Base-by-base conservation (phyloP, 176 grass and related monocot species). In the Calamus simplicifolius region DNA sequence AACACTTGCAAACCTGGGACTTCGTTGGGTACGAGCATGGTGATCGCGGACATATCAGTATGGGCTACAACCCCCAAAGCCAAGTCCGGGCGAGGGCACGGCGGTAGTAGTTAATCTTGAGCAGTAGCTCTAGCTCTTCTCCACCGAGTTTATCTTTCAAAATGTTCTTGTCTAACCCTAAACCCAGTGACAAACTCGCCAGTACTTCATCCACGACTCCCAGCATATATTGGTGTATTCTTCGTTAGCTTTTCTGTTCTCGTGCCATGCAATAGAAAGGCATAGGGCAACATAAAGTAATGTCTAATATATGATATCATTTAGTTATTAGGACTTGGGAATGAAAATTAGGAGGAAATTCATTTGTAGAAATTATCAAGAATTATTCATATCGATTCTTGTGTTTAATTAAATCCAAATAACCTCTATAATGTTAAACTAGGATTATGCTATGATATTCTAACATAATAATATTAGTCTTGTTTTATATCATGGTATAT, bases 31-130 rank as follows among this genome's bases (percentile, higher is more conserved):
- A 58, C 17, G 54, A 79, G 55, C 4, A 79, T 56, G 18, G 76
- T 72, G 4, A 79, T 56, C 1, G 60, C 48, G 8, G 51, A 64
- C 27, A 79, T 17, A 4, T 79, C 75, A 3, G 68, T 72, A 31
- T 79, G 75, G n/a, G 75, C 67, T 21, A 51, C 60, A 12, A 79
- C 52, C 1, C 75, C 68, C 7, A 79, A 68, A 27, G 35, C 75
- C 6, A 79, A 19, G n/a, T 72, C 60, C 8, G 75, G 75, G 16
- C 14, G 60, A 3, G 68, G 68, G 25, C 75, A 79, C 13, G 58
- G 66, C n/a, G 75, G 27, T 79, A 79, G 19, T 79, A 79, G 19
- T 79, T 72, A 3, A 79, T 66, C 49, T 72, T 72, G 0, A 72
- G 30, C n/a, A 58, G 43, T 17, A 63, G 15, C 13, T 3, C 6